Percentiles rank a stretch among this genome's conserved stretches.
These are phyloP conservation scores for Tulasnella sp. DNA, from an alignment of 768 basidiomycete genomes.

Conservation along the genomic window DNA sequence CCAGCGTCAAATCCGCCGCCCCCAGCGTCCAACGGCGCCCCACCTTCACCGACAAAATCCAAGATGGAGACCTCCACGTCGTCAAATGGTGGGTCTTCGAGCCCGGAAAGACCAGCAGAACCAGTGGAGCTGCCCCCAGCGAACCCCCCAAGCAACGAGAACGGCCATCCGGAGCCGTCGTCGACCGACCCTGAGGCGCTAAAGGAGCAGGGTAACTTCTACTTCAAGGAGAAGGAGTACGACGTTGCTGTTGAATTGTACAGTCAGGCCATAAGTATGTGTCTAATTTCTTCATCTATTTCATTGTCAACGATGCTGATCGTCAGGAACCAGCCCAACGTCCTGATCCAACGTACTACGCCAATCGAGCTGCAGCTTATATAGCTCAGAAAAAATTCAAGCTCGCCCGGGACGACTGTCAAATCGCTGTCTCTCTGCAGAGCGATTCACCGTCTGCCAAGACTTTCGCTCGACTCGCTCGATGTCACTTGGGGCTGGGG, in stretches of 20 bases:
- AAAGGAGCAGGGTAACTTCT: slow-evolving; percentile 68
- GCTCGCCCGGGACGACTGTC: slow-evolving; percentile 69
- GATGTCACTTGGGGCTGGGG: slow-evolving; percentile 77
- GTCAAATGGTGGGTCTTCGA: neutral
- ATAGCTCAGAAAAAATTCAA: slow-evolving; percentile 76
- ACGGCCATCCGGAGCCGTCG: slow-evolving; percentile 20
- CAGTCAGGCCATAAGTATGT: slow-evolving; percentile 61
- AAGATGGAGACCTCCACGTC: neutral
- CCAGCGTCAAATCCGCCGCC: slow-evolving; percentile 4
- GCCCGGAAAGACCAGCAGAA: neutral
- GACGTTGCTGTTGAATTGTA: slow-evolving; percentile 65
- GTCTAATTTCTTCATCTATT: slow-evolving; percentile 16
- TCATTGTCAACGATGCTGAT: neutral
- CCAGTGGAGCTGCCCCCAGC: neutral
- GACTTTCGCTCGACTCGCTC: slow-evolving; percentile 72
- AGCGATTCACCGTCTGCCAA: slow-evolving; percentile 54
- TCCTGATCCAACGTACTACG: slow-evolving; percentile 63
- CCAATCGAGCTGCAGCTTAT: slow-evolving; percentile 79
- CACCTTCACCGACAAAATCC: neutral
- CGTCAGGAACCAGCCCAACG: slow-evolving; percentile 4
- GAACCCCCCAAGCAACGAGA: neutral
- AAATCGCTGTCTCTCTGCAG: slow-evolving; percentile 61
- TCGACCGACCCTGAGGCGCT: slow-evolving; percentile 38
- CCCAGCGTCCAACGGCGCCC: neutral
- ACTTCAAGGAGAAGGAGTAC: slow-evolving; percentile 62